A percentile compares a stretch with the other conserved stretches of the same genome.
These are phyloP conservation scores for Hypholoma fasciculare DNA, from an alignment of 768 basidiomycete species.

Conservation along the genomic window DNA sequence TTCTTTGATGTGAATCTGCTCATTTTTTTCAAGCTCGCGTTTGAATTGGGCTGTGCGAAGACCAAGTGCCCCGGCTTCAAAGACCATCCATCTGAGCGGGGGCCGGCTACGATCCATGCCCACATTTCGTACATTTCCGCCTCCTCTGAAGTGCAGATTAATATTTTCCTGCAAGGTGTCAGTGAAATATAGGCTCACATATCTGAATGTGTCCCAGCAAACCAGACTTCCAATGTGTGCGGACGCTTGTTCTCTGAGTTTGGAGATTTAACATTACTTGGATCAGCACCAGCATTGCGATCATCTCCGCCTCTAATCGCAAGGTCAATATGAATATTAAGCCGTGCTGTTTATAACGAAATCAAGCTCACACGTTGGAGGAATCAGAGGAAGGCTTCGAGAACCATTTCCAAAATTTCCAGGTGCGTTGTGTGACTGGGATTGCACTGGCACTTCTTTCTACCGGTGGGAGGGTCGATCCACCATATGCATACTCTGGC, in stretches of 20 bases:
- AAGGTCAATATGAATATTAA: too few species aligned
- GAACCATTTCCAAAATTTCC: too few species aligned
- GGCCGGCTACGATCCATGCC: slow-evolving; percentile 16
- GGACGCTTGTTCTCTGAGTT: not conserved
- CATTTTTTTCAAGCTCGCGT: not conserved
- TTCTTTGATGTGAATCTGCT: slow-evolving; percentile 10
- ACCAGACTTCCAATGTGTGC: slow-evolving; percentile 31
- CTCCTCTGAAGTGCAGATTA: slow-evolving; percentile 8
- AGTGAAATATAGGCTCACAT: not conserved
- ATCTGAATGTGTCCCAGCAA: slow-evolving; percentile 27
- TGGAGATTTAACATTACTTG: too few species aligned
- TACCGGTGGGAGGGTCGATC: slow-evolving; percentile 5
- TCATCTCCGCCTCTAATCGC: too few species aligned
- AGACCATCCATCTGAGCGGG: slow-evolving; percentile 20
- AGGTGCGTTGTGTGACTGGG: too few species aligned
- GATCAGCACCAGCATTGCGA: too few species aligned
- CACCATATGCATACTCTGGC: slow-evolving; percentile 25
- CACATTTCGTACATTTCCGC: slow-evolving; percentile 17
- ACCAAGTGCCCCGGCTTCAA: slow-evolving; percentile 15
- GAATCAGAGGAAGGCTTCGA: too few species aligned
- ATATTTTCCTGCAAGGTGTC: not conserved
- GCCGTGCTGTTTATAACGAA: too few species aligned
- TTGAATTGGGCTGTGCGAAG: slow-evolving; percentile 9
- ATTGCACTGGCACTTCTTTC: too few species aligned
- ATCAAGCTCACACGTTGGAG: too few species aligned